Percentiles rank a stretch among this genome's conserved stretches.
Evolutionary conservation across 495 filamentous ascomycete species (phyloP).

Genomic region (Penicillium macrosclerotiorum): DNA sequence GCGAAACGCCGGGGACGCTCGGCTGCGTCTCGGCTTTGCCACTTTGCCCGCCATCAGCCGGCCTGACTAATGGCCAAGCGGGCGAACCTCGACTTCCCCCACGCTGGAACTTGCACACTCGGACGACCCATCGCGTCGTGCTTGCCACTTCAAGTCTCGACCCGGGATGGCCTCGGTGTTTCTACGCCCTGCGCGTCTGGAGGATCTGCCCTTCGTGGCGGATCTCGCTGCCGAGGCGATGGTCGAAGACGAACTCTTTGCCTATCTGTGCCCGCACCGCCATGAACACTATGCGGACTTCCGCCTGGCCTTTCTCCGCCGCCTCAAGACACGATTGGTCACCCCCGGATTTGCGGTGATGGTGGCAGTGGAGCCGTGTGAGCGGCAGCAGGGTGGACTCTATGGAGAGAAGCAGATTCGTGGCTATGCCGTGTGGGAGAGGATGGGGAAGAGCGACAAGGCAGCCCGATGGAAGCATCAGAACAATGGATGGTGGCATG

Average conservation of each 20-base stretch:
- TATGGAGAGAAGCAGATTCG: slow-evolving; percentile 2
- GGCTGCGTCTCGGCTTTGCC: too few relatives aligned
- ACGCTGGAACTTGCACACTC: not conserved
- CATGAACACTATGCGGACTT: slow-evolving; percentile 11
- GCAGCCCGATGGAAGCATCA: slow-evolving; percentile 1
- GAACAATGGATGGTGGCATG: slow-evolving; percentile 4
- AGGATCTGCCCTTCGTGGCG: slow-evolving; percentile 13
- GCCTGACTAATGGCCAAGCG: too few relatives aligned
- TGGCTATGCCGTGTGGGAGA: slow-evolving; percentile 10
- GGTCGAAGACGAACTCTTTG: slow-evolving; percentile 16
- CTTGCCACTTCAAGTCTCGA: not conserved
- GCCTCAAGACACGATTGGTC: slow-evolving; percentile 8
- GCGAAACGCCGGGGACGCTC: too few relatives aligned
- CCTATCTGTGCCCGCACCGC: slow-evolving; percentile 14
- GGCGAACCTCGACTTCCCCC: too few relatives aligned
- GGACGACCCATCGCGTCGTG: too few relatives aligned
- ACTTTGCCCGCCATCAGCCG: too few relatives aligned
- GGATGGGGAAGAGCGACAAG: slow-evolving; percentile 5
- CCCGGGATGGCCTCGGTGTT: not conserved
- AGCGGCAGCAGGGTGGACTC: not conserved
- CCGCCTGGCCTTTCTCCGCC: slow-evolving; percentile 12
- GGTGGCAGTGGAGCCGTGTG: slow-evolving; percentile 5
- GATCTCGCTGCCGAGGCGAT: slow-evolving; percentile 15
- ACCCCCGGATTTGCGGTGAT: slow-evolving; percentile 11
- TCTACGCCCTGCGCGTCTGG: slow-evolving; percentile 3